Conservation (phyloP, 768 basidiomycete genomes). For the Pleurotus eryngii region DNA sequence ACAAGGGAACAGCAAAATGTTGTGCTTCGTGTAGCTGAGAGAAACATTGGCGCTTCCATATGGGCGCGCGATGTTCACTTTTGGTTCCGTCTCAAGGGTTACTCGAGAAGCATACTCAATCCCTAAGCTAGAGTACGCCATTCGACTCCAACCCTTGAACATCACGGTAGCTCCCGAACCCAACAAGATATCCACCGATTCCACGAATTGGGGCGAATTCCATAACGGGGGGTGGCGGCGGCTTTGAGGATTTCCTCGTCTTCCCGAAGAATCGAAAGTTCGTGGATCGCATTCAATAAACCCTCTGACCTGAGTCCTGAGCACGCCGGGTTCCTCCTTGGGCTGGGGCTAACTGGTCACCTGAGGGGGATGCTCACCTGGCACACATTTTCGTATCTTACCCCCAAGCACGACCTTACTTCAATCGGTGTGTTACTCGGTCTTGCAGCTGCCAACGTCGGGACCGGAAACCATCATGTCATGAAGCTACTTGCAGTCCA, state of each 20-base stretch:
- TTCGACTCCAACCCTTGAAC: conserved; percentile 74
- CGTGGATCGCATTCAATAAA: conserved; percentile 96
- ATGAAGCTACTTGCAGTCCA: conserved; percentile 91
- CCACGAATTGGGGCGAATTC: conserved; percentile 91
- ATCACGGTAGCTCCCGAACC: conserved; percentile 58
- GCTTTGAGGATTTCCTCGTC: conserved; percentile 80
- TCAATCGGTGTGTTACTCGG: conserved; percentile 92
- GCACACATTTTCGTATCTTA: conserved; percentile 94
- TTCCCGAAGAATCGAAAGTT: conserved; percentile 78
- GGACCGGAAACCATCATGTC: conserved; percentile 80
- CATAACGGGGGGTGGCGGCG: conserved; percentile 97
- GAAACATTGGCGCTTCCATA: conserved; percentile 86
- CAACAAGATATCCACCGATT: conserved; percentile 73
- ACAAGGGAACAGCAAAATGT: conserved; percentile 82
- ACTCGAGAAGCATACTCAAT: conserved; percentile 76
- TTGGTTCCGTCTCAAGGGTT: conserved; percentile 73
- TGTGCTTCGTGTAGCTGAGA: conserved; percentile 75
- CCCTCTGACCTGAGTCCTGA: conserved; percentile 87
- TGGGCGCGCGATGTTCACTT: conserved; percentile 91
- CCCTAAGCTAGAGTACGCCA: conserved; percentile 74
- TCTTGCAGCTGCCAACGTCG: conserved; percentile 87
- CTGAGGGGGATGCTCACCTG: conserved; percentile 86
- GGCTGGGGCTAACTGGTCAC: conserved; percentile 90
- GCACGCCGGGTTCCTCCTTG: conserved; percentile 95
- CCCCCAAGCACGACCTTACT: conserved; percentile 93